A percentile compares a stretch with the other conserved stretches of the same genome.
These are phyloP conservation scores for Pseudopithomyces maydicus DNA, from an alignment of 2,329 filamentous ascomycete species.

Conservation along the genomic window DNA sequence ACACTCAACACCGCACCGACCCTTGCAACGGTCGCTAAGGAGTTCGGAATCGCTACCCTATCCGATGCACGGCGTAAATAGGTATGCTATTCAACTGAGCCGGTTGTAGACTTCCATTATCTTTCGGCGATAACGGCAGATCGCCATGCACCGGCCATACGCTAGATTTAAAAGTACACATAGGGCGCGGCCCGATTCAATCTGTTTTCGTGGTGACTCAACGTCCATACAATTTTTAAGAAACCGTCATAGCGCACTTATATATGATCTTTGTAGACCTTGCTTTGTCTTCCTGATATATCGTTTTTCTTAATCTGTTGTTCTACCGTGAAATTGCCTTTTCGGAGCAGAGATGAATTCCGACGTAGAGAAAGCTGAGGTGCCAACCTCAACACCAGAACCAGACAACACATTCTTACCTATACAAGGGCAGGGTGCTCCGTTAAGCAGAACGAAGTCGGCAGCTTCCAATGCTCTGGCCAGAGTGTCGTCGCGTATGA, in stretches of 20 bases:
- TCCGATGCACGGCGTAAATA: conserved; percentile 4
- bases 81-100: background rate
- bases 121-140: background rate
- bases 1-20: background rate
- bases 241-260: background rate
- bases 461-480: conserved; percentile 17
- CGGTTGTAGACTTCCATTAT: background rate
- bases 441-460: conserved; percentile 20
- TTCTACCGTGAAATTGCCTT: background rate
- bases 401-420: conserved; percentile 9
- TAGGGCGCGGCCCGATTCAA: background rate
- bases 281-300: background rate
- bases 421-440: background rate
- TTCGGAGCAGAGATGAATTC: conserved; percentile 10
- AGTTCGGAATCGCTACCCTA: conserved; percentile 3
- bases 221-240: background rate
- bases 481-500: conserved; percentile 43
- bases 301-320: background rate
- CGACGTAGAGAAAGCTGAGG: conserved; percentile 13
- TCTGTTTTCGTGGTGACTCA: background rate
- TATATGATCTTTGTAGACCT: background rate
- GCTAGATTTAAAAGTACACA: background rate
- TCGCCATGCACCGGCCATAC: background rate
- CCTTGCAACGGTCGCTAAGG: conserved; percentile 2
- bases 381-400: conserved; percentile 8